These are phyloP conservation scores for Tolypocladium tundrense DNA, from an alignment of 2,329 filamentous ascomycete species.

Conservation along the genomic window DNA sequence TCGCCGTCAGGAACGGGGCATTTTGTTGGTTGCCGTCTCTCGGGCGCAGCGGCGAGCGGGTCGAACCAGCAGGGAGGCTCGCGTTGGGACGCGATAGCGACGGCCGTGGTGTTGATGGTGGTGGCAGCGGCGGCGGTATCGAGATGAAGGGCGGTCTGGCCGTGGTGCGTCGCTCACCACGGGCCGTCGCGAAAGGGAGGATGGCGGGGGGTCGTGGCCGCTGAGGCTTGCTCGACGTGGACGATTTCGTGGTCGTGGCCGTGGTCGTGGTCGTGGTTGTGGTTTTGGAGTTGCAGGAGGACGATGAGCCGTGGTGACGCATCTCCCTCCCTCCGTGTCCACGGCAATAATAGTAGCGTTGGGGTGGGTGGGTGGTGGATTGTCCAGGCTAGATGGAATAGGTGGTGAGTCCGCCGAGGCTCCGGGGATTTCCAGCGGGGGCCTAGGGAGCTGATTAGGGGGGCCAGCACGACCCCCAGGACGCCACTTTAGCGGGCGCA, in stretches of 20 bases:
- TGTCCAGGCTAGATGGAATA: not conserved
- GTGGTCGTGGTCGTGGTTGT: too few species aligned
- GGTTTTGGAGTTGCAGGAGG: not conserved
- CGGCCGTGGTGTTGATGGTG: not conserved
- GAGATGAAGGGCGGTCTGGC: slow-evolving; percentile 1
- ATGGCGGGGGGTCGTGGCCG: not conserved
- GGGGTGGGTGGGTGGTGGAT: not conserved
- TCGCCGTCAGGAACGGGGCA: slow-evolving; percentile 16
- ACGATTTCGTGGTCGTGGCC: not conserved
- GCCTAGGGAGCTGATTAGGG: not conserved
- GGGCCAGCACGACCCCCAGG: not conserved
- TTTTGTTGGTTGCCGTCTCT: slow-evolving; percentile 10
- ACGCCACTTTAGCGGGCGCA: not conserved
- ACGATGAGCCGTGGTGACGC: slow-evolving; percentile 1
- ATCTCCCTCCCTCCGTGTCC: not conserved
- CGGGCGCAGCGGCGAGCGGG: slow-evolving; percentile 10
- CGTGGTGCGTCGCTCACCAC: slow-evolving; percentile 1
- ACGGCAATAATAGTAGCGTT: not conserved
- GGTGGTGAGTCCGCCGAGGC: not conserved
- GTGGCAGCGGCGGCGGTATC: not conserved
- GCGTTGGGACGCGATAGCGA: not conserved
- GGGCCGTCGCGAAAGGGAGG: slow-evolving; percentile 2
- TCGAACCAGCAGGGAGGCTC: slow-evolving; percentile 4
- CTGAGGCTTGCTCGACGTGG: not conserved
- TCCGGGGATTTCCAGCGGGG: not conserved